Evolutionary conservation across 2,329 filamentous ascomycete genomes (phyloP), one percentile per base, ranked within the genome.

Genomic region (Exserohilum turcica): DNA sequence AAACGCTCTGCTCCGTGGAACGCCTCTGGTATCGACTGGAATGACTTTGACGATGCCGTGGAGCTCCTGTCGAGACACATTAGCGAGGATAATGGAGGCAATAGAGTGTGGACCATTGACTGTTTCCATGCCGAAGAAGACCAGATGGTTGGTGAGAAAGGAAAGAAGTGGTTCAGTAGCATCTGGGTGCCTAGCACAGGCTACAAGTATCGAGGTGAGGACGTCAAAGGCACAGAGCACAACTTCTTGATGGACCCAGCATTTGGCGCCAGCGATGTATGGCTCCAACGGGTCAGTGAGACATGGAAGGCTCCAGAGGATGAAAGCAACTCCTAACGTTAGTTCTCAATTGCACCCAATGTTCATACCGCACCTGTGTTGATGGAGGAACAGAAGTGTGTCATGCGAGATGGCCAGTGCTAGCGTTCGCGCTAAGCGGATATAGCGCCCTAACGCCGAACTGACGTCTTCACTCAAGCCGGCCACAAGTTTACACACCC

Each of bases 51-150:
- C 51, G 47, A 64, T 7, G 57, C 60, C 5, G 63, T 66, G n/a
- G 60, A 62, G 3, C 38, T 72, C 3, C 46, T 71, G 2, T 64
- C 59, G 6, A 64, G 59, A 15, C 57, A 59, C 15, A 59, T 67
- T 33, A 35, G 48, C 2, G 59, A 62, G 33, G 58, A 64, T 10
- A 43, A 45, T 21, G 52, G 42, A 3, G 31, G 36, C 13, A 52
- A 29, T 7, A 59, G 57, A 35, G 50, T 48, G 24, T 69, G 67
- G 61, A 45, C 27, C 1, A 53, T 72, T 24, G 64, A 71, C 48
- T 56, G 59, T 13, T 71, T 70, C 31, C 67, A 71, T 38, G 69
- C 67, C 7, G 61, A 68, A 38, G 37, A 48, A 2, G 69, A 72
- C 42, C 39, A 66, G 12, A 59, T 72, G 59, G 60, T 70, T 5